Percentiles rank a stretch among this genome's conserved stretches.
These are phyloP conservation scores for Talaromyces sp. DNA, from an alignment of 2,329 filamentous ascomycete species.

Conservation along the genomic window DNA sequence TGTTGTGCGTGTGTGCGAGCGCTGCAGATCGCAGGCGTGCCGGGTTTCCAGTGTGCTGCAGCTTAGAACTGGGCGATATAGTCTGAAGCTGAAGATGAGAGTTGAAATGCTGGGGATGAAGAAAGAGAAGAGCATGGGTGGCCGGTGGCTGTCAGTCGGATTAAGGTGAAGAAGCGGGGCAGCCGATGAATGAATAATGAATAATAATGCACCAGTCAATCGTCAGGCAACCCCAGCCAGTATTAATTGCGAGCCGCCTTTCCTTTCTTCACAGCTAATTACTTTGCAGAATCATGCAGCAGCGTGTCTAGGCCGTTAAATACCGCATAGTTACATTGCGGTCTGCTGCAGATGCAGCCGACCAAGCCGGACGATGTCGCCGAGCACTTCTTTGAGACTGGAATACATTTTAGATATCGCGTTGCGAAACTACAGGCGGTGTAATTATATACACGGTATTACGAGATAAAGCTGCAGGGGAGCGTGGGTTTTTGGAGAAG, in stretches of 20 bases:
- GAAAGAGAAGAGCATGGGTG: not conserved
- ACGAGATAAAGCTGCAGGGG: not conserved
- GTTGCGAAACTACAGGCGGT: not conserved
- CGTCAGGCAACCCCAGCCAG: not conserved
- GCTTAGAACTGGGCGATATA: not conserved
- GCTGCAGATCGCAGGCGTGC: not conserved
- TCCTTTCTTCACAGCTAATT: not conserved
- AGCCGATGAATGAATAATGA: not conserved
- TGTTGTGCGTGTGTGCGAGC: not conserved
- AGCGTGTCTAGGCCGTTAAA: not conserved
- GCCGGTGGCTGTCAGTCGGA: not conserved
- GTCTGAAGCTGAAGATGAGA: too few relatives aligned
- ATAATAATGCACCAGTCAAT: not conserved
- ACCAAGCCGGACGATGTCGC: not conserved
- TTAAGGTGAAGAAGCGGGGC: conserved; percentile 1
- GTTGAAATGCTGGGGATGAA: not conserved
- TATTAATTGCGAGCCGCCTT: not conserved
- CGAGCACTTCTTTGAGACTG: not conserved
- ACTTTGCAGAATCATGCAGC: not conserved
- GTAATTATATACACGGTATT: not conserved
- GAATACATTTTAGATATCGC: not conserved
- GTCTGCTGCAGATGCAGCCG: not conserved
- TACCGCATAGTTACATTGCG: not conserved
- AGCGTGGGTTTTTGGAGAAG: not conserved
- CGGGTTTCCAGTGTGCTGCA: not conserved